A percentile compares a stretch with the other conserved stretches of the same genome.
phyloP scores from a whole-genome alignment of 805 yeast species.

The Maudiozyma bulderi region DNA sequence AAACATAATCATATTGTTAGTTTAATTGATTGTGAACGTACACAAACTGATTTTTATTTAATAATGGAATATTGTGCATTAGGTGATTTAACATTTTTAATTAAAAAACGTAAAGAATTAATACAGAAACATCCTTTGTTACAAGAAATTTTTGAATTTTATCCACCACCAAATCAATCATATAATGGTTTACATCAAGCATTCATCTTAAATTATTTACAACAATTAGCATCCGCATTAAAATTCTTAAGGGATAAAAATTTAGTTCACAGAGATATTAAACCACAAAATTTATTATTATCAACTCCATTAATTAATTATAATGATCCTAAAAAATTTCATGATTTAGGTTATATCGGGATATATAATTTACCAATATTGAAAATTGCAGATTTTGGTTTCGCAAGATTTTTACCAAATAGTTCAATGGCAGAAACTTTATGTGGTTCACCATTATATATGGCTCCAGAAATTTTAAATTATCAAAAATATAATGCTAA shows the following conservation, averaged over 20 bases:
- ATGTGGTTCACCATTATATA: constrained; percentile 94
- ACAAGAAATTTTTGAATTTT: constrained; percentile 63
- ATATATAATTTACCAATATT: constrained; percentile 81
- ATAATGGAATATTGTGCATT: constrained; percentile 95
- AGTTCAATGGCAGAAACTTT: constrained; percentile 93
- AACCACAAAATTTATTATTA: constrained; percentile 70
- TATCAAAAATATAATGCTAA: constrained; percentile 95
- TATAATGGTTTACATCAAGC: constrained; percentile 73
- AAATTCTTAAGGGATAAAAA: constrained; percentile 72
- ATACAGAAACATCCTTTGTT: constrained; percentile 69
- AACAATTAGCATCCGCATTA: constrained; percentile 79
- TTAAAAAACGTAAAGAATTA: constrained; percentile 64
- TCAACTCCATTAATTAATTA: constrained; percentile 63
- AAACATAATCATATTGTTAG: constrained; percentile 91
- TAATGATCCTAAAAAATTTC: constrained; percentile 46
- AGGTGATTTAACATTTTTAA: constrained; percentile 87
- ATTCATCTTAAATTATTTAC: constrained; percentile 72
- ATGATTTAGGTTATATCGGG: constrained; percentile 55
- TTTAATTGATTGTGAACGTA: constrained; percentile 71
- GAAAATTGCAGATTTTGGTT: constrained; percentile 95
- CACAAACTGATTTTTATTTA: constrained; percentile 69
- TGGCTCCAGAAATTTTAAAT: constrained; percentile 96
- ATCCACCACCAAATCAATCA: constrained; percentile 67
- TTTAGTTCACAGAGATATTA: constrained; percentile 85
- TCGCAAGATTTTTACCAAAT: constrained; percentile 88